phyloP scores from a whole-genome alignment of 768 basidiomycete genomes.

The Piloderma croceum region DNA sequence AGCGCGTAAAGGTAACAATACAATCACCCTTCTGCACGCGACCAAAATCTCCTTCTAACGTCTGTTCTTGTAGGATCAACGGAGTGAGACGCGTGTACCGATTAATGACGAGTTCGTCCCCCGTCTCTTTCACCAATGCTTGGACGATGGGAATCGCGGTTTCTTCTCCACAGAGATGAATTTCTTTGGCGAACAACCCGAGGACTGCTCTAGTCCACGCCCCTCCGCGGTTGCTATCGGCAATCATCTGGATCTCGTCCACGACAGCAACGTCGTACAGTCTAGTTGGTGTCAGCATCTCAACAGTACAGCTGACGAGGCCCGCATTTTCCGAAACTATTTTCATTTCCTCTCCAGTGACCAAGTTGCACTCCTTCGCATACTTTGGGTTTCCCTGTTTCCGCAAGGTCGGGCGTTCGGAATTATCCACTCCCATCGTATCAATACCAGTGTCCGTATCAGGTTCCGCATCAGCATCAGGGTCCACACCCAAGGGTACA shows the following conservation, averaged over 20 bases:
- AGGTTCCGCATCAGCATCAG: constrained; percentile 32
- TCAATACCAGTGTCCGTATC: constrained; percentile 33
- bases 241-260: constrained; percentile 97
- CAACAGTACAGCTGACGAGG: constrained; percentile 83
- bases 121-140: constrained; percentile 63
- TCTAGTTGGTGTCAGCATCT: constrained; percentile 61
- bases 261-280: constrained; percentile 79
- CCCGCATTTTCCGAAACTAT: constrained; percentile 52
- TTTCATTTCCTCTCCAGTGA: constrained; percentile 88
- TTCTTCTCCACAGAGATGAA: constrained; percentile 96
- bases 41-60: constrained; percentile 54
- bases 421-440: constrained; percentile 17
- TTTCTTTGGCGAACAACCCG: constrained; percentile 66
- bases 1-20: constrained; percentile 78
- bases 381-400: constrained; percentile 43
- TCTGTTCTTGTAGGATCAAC: constrained; percentile 59
- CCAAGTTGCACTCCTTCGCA: constrained; percentile 70
- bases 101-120: constrained; percentile 76
- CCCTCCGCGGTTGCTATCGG: constrained; percentile 68
- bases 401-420: constrained; percentile 16
- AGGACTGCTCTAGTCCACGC: constrained; percentile 83
- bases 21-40: constrained; percentile 80
- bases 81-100: constrained; percentile 88
- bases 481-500: constrained; percentile 58
- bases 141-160: constrained; percentile 79